A percentile compares a stretch with the other conserved stretches of the same genome.
These are phyloP conservation scores for Corymbia calophylla DNA, from an alignment of 441 rosid genomes.

Conservation along the genomic window DNA sequence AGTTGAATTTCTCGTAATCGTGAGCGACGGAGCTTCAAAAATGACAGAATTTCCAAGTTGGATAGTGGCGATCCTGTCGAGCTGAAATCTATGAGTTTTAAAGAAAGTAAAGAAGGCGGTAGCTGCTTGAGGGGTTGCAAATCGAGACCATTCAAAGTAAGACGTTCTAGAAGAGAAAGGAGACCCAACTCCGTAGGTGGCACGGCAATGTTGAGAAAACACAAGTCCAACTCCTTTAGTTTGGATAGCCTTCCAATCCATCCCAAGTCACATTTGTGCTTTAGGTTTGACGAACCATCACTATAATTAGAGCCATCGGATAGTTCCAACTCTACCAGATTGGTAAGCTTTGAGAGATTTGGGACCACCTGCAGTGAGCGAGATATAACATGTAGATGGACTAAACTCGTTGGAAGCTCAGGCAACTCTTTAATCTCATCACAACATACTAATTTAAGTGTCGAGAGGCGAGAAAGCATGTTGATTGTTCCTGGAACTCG, in stretches of 20 bases:
- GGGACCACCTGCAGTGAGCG: background rate
- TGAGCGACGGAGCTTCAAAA: rapidly evolving
- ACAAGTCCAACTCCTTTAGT: rapidly evolving
- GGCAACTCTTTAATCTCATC: rapidly evolving
- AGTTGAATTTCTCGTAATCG: background rate
- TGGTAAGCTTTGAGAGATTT: background rate
- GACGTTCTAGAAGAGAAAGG: background rate
- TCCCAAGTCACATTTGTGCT: background rate
- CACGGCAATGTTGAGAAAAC: rapidly evolving
- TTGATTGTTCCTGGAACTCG: rapidly evolving
- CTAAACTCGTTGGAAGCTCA: background rate
- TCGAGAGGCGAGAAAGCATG: rapidly evolving
- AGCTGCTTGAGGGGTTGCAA: background rate
- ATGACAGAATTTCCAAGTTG: rapidly evolving
- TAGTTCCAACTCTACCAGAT: background rate
- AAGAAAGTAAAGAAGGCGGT: background rate
- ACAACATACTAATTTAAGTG: rapidly evolving
- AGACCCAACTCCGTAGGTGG: background rate
- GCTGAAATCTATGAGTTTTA: rapidly evolving
- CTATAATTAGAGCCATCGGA: rapidly evolving
- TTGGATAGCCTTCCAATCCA: background rate
- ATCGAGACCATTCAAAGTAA: rapidly evolving
- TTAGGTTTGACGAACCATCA: background rate
- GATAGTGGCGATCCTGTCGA: rapidly evolving
- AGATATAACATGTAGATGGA: rapidly evolving